phyloP scores from a whole-genome alignment of 768 basidiomycete genomes.

The Termitomyces sp. region DNA sequence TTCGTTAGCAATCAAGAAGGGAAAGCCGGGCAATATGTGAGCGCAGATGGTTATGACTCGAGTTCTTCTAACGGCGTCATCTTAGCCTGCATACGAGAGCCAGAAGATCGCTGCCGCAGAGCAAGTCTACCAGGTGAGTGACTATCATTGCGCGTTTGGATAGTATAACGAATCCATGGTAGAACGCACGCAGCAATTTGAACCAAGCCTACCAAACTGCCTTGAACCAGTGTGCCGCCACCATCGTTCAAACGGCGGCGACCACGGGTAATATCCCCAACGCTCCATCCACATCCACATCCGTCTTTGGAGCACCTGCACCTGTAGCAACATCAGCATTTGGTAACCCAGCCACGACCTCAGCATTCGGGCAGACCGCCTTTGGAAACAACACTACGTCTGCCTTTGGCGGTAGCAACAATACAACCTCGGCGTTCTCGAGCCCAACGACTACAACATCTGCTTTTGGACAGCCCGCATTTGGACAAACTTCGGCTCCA shows the following conservation, averaged over 20 bases:
- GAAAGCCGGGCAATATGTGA: slow-evolving; percentile 64
- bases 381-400: slow-evolving; percentile 24
- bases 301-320: slow-evolving; percentile 26
- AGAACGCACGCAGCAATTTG: slow-evolving; percentile 50
- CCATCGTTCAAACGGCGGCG: slow-evolving; percentile 20
- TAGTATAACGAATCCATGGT: background rate
- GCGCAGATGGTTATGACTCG: slow-evolving; percentile 21
- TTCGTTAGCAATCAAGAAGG: slow-evolving; percentile 51
- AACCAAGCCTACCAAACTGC: slow-evolving; percentile 53
- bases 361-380: slow-evolving; percentile 26
- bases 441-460: slow-evolving; percentile 25
- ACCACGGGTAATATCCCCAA: slow-evolving; percentile 15
- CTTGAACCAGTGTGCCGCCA: slow-evolving; percentile 33
- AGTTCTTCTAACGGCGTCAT: background rate
- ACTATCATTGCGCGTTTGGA: no score
- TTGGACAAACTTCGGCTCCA: slow-evolving; percentile 28
- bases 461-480: slow-evolving; percentile 32
- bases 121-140: slow-evolving; percentile 35
- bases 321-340: slow-evolving; percentile 22
- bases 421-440: slow-evolving; percentile 24
- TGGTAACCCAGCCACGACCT: slow-evolving; percentile 25
- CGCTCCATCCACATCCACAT: slow-evolving; percentile 21
- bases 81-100: slow-evolving; percentile 55
- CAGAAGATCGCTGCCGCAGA: slow-evolving; percentile 53
- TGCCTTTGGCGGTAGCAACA: slow-evolving; percentile 25